Evolutionary conservation across 1,284 basidiomycete species (phyloP), one percentile per base, ranked within the genome.

Genomic region (Pascua sp.): DNA sequence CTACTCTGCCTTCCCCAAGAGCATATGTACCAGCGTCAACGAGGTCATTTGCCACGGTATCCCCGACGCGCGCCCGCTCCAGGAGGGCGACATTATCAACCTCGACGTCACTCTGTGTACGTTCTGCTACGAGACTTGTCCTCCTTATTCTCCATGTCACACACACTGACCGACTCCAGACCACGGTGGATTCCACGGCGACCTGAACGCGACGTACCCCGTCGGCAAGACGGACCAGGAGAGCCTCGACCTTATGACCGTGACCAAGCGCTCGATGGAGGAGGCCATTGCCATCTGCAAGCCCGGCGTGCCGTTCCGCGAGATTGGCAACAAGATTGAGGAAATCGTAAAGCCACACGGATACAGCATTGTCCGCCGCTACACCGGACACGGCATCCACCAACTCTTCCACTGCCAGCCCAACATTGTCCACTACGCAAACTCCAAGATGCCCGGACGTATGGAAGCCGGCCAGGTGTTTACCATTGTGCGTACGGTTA

Each of bases 41-140:
- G 96, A 98, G 77, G 88, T 87, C 56, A 95, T 98, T 69, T 98
- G 96, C 75, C 96, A 98, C 76, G 91, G 91, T 55, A 96, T 97
- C 64, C 93, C 93, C 45, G 93, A 96, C 78, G 82, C 89, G 67
- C 81, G 92, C 56, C 90, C 87, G 64, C 78, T 96, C 52, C 82
- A 83, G 67, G 89, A 95, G 66, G 93, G 93, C 32, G 94, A 97
- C 76, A 97, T 97, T 67, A 80, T 96, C 73, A 96, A 96, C 76
- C 84, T 95, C 48, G 95, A 84, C 60, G 81, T 84, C 4, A 76
- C 81, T 8, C 69, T 83, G n/a, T 78, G 72, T 76, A 57, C 66
- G 74, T 65, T 5, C 7, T n/a, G 12, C 32, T 8, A 13, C 4
- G 12, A 15, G 8, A 15, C 12, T 24, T 9, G 13, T 40, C 17